Conservation (phyloP, 2,329 filamentous ascomycete genomes). For the Exserohilum turcica region DNA sequence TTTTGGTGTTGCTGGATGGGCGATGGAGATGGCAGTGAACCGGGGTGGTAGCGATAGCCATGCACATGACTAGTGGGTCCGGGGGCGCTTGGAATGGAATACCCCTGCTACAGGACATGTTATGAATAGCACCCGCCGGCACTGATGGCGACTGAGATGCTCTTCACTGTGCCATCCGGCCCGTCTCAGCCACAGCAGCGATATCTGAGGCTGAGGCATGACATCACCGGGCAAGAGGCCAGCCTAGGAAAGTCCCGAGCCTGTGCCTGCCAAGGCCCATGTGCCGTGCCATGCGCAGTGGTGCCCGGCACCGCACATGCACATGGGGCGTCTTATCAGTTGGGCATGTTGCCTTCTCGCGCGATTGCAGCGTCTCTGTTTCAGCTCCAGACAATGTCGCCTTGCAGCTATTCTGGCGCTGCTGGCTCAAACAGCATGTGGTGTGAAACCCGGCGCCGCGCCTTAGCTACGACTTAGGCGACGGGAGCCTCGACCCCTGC, state of each 20-base stretch:
- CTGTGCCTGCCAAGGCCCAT: constrained; percentile 25
- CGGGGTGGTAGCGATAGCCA: background rate
- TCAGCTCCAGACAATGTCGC: background rate
- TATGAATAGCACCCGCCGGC: no score
- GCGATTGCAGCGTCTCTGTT: background rate
- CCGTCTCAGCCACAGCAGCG: background rate
- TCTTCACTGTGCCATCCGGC: background rate
- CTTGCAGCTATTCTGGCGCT: background rate
- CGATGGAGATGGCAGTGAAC: background rate
- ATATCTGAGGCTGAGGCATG: constrained; percentile 6
- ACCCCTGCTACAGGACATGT: background rate
- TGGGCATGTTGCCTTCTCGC: background rate
- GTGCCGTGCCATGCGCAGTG: constrained; percentile 13
- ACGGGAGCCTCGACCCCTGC: constrained; percentile 23
- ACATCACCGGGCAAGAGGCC: constrained; percentile 18
- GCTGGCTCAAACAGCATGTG: background rate
- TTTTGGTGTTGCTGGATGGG: no score
- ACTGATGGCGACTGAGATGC: no score
- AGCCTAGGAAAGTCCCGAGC: constrained; percentile 4
- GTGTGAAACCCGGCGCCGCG: constrained; percentile 5
- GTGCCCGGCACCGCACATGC: background rate
- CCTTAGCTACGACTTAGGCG: constrained; percentile 4
- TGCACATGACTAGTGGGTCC: background rate
- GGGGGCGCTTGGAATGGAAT: background rate
- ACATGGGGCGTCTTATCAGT: background rate